Evolutionary conservation across 495 filamentous ascomycete species (phyloP).

Genomic region (Lophiostoma macrostomum): DNA sequence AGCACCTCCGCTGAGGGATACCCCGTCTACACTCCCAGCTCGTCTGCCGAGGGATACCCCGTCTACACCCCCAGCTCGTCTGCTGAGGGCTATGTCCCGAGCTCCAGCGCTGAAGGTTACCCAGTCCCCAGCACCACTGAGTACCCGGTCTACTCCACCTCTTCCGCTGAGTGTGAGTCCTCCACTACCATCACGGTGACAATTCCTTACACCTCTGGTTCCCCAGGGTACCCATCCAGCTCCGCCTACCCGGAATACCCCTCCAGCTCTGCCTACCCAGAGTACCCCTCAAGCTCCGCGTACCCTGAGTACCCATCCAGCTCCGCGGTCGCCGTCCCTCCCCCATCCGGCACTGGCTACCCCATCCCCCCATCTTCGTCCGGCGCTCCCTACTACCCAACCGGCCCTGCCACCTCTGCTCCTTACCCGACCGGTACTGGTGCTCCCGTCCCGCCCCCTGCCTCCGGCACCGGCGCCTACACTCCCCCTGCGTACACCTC

Average conservation of each 20-base stretch:
- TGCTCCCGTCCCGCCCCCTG: constrained; percentile 4
- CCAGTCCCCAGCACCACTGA: not conserved
- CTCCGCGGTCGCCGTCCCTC: constrained; percentile 17
- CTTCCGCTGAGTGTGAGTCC: constrained; percentile 4
- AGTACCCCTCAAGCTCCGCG: not conserved
- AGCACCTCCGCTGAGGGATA: constrained; percentile 4
- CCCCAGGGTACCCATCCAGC: no score
- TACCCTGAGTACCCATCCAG: constrained; percentile 7
- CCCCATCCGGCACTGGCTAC: constrained; percentile 7
- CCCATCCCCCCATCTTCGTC: not conserved
- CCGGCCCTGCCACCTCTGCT: not conserved
- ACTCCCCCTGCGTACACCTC: not conserved
- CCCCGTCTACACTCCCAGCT: constrained; percentile 4
- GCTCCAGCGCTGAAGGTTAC: constrained; percentile 6
- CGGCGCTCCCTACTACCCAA: constrained; percentile 2
- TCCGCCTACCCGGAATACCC: no score
- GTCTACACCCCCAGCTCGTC: not conserved
- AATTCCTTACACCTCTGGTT: constrained; percentile 9
- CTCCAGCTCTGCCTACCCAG: not conserved
- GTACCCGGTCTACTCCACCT: constrained; percentile 9
- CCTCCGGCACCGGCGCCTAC: constrained; percentile 13
- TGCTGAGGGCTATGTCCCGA: not conserved
- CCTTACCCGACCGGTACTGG: constrained; percentile 25
- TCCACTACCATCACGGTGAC: constrained; percentile 21
- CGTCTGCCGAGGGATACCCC: constrained; percentile 13